phyloP scores from a whole-genome alignment of 306 rosid genomes.

The Acacia melanoxylon region DNA sequence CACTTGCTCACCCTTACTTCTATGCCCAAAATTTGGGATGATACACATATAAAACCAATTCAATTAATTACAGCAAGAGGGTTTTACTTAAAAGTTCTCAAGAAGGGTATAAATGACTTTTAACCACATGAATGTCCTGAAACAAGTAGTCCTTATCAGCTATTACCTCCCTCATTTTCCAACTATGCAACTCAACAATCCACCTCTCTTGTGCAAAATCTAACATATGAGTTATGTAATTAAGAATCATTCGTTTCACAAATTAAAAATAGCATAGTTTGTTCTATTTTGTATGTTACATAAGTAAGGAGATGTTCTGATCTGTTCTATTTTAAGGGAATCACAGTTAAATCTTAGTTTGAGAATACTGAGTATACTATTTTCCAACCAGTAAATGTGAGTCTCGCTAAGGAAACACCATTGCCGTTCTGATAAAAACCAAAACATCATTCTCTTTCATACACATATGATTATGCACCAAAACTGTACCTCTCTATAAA shows the following conservation, averaged over 20 bases:
- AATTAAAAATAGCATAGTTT: too few species aligned
- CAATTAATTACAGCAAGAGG: background rate
- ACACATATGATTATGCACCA: background rate
- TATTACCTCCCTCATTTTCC: too few species aligned
- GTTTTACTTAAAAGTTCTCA: background rate
- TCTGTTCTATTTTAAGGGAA: background rate
- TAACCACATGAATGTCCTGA: background rate
- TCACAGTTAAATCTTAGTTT: background rate
- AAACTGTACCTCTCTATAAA: background rate
- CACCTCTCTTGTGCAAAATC: too few species aligned
- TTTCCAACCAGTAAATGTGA: background rate
- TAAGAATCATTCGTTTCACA: background rate
- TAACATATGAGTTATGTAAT: too few species aligned
- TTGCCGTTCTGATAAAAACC: background rate
- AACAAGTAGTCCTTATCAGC: too few species aligned
- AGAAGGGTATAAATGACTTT: background rate
- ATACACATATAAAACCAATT: background rate
- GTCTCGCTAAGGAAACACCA: too few species aligned
- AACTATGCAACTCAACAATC: too few species aligned
- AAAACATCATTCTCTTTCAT: too few species aligned
- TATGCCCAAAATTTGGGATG: too few species aligned
- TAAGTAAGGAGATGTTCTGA: background rate
- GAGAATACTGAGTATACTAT: background rate
- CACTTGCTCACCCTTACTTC: too few species aligned
- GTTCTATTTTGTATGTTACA: too few species aligned